These are phyloP conservation scores for Lolium perenne DNA, from an alignment of 176 grass and related monocot genomes.

Conservation along the genomic window DNA sequence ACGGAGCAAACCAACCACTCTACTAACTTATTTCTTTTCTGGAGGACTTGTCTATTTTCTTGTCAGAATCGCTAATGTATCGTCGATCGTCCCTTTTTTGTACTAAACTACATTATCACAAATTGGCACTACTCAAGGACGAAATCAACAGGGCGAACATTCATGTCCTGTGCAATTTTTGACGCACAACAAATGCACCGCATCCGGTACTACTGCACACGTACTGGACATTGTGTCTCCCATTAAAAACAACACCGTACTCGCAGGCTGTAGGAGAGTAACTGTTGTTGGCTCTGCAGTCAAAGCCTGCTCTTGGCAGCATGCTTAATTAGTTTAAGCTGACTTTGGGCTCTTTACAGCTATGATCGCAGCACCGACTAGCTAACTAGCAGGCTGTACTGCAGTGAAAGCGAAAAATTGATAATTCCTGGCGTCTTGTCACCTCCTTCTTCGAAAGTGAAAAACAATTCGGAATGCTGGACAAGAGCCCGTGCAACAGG, in stretches of 20 bases:
- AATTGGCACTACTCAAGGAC: neutral
- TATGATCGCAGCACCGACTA: neutral
- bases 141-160: neutral
- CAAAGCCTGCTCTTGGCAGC: slow-evolving; percentile 43
- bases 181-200: slow-evolving; percentile 2
- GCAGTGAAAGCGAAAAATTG: slow-evolving; percentile 9
- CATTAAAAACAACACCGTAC: slow-evolving; percentile 1
- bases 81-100: neutral
- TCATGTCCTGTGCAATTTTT: neutral
- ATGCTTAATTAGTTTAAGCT: slow-evolving; percentile 44
- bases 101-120: neutral
- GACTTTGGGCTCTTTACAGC: slow-evolving; percentile 42
- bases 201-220: neutral
- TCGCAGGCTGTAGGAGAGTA: slow-evolving; percentile 26
- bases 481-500: slow-evolving; percentile 19
- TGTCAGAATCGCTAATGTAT: neutral
- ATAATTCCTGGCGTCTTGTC: neutral
- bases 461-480: slow-evolving; percentile 3
- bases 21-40: neutral
- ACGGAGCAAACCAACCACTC: neutral
- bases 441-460: neutral
- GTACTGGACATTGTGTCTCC: neutral
- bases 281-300: slow-evolving; percentile 19
- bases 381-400: neutral
- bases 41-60: neutral